These are phyloP conservation scores for Cenchrus americanus DNA, from an alignment of 176 grass and related monocot species.

Conservation along the genomic window DNA sequence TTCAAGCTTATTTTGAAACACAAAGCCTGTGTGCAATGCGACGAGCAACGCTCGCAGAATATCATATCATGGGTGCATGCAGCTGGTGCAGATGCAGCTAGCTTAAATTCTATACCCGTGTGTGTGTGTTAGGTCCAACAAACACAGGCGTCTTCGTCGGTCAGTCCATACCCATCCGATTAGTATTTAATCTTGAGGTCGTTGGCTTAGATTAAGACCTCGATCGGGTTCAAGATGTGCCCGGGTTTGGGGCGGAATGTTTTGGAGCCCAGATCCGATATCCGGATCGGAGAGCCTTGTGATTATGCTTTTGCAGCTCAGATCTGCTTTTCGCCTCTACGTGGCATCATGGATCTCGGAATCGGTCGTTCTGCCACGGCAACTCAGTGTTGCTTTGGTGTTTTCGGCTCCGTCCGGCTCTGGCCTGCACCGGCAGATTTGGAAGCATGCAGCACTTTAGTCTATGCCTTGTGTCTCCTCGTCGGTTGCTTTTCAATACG, in stretches of 20 bases:
- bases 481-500: neutral
- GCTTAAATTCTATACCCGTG: neutral
- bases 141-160: neutral
- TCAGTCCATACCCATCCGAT: neutral
- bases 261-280: constrained; percentile 17
- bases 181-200: constrained; percentile 1
- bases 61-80: neutral
- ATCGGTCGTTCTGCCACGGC: neutral
- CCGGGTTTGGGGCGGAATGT: neutral
- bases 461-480: no score
- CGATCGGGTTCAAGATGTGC: neutral
- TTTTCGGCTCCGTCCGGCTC: neutral
- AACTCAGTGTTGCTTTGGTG: neutral
- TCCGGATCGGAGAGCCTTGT: neutral
- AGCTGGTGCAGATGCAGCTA: neutral
- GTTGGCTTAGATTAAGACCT: constrained; percentile 6
- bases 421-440: constrained; percentile 10
- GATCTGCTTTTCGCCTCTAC: constrained; percentile 5
- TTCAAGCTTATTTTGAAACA: neutral
- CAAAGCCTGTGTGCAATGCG: neutral
- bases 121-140: constrained; percentile 41
- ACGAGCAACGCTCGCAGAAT: neutral
- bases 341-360: neutral
- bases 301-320: neutral
- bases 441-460: neutral